A percentile compares a stretch with the other conserved stretches of the same genome.
Evolutionary conservation across 2,329 filamentous ascomycete genomes (phyloP).

Genomic region (Zymoseptoria ardabiliae): DNA sequence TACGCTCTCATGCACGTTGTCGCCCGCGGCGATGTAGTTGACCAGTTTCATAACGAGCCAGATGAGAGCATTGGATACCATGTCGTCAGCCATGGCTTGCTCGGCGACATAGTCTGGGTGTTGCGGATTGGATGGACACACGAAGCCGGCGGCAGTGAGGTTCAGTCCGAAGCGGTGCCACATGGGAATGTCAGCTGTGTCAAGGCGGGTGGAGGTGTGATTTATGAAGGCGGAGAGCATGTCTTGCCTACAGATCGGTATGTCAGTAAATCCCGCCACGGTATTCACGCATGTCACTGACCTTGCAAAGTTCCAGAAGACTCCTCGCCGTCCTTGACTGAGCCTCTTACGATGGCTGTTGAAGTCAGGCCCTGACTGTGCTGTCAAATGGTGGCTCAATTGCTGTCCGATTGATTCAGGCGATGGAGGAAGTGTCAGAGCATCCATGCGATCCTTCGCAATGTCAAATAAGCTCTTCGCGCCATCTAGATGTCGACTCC

Average conservation of each 20-base stretch:
- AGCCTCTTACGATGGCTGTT: conserved; percentile 27
- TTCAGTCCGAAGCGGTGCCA: conserved; percentile 59
- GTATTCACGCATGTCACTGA: background rate
- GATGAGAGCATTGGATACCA: conserved; percentile 56
- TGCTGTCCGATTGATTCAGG: conserved; percentile 22
- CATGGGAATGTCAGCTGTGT: conserved; percentile 54
- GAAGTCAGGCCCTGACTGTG: conserved; percentile 2
- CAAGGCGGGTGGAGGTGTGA: conserved; percentile 52
- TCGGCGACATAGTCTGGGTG: conserved; percentile 36
- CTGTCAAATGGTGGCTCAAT: conserved; percentile 12
- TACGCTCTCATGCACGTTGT: conserved; percentile 39
- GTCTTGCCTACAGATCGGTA: conserved; percentile 44
- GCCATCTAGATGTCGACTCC: conserved; percentile 58
- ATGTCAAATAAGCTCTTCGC: conserved; percentile 56
- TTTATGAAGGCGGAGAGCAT: conserved; percentile 60
- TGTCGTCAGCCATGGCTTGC: conserved; percentile 52
- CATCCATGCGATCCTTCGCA: conserved; percentile 44
- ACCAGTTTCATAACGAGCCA: conserved; percentile 61
- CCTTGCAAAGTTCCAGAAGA: conserved; percentile 59
- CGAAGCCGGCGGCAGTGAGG: conserved; percentile 47
- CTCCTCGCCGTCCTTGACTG: conserved; percentile 50
- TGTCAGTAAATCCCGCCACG: background rate
- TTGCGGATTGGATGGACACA: conserved; percentile 41
- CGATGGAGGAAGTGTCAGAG: conserved; percentile 37
- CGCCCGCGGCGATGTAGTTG: conserved; percentile 55